phyloP scores from a whole-genome alignment of 306 rosid species.

The Quillaja saponaria region DNA sequence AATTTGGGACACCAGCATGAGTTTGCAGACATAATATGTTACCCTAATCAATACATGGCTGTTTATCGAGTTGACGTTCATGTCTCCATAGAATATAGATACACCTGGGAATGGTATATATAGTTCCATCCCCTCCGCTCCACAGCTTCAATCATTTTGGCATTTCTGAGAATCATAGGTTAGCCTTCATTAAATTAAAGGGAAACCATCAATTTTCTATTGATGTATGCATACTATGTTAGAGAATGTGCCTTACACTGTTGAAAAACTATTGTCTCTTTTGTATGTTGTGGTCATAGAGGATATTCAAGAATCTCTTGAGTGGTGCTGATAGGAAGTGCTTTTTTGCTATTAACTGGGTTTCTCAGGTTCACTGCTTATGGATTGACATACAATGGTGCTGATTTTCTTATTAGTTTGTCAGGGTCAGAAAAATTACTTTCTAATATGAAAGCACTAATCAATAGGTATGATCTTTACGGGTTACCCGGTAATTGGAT shows the following conservation, averaged over 20 bases:
- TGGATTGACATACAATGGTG: slow-evolving; percentile 69
- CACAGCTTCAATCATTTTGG: slow-evolving; percentile 41
- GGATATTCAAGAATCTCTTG: slow-evolving; percentile 49
- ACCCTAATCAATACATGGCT: slow-evolving; percentile 67
- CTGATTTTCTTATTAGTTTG: too few species aligned
- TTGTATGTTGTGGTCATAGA: too few species aligned
- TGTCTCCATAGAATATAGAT: slow-evolving; percentile 47
- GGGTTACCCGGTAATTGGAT: slow-evolving; percentile 75
- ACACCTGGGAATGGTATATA: slow-evolving; percentile 62
- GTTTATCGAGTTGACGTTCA: slow-evolving; percentile 68
- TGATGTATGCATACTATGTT: too few species aligned
- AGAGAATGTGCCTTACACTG: too few species aligned
- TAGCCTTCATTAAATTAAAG: background rate
- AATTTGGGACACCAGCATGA: slow-evolving; percentile 60
- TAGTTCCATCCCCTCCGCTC: slow-evolving; percentile 70
- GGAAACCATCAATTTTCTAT: too few species aligned
- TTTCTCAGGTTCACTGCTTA: slow-evolving; percentile 39
- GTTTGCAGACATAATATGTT: slow-evolving; percentile 75
- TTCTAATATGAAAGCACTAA: too few species aligned
- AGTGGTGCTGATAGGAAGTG: slow-evolving; percentile 55
- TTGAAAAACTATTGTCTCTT: too few species aligned
- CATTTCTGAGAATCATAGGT: slow-evolving; percentile 57
- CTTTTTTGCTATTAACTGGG: slow-evolving; percentile 36
- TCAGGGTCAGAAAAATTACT: too few species aligned
- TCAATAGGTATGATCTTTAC: slow-evolving; percentile 58